phyloP scores from a whole-genome alignment of 371 early-diverging fungal genomes.

The Haplosporangium sp. region DNA sequence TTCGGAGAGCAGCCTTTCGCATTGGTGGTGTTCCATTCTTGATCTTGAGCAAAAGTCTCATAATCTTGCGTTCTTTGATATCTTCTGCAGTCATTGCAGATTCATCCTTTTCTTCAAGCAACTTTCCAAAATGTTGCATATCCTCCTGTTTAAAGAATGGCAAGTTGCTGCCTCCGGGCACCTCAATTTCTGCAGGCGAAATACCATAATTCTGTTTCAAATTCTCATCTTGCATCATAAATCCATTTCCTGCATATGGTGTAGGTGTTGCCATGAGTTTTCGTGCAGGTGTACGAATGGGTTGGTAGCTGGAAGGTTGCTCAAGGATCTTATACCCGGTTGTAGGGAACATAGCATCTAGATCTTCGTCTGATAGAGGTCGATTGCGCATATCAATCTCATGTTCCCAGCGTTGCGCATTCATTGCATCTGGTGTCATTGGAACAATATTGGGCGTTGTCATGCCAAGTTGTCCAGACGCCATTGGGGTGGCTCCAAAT shows the following conservation, averaged over 20 bases:
- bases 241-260: slow-evolving; percentile 86
- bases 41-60: slow-evolving; percentile 94
- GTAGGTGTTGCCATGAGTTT: slow-evolving; percentile 96
- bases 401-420: slow-evolving; percentile 82
- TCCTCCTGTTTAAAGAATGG: slow-evolving; percentile 97
- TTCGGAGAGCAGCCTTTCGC: slow-evolving; percentile 93
- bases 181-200: slow-evolving; percentile 85
- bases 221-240: slow-evolving; percentile 85
- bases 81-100: slow-evolving; percentile 88
- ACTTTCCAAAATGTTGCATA: slow-evolving; percentile 95
- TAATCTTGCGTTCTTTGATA: slow-evolving; percentile 94
- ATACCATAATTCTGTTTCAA: slow-evolving; percentile 72
- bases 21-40: slow-evolving; percentile 98
- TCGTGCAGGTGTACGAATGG: slow-evolving; percentile 96
- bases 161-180: slow-evolving; percentile 91
- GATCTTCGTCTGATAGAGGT: slow-evolving; percentile 90
- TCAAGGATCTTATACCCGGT: slow-evolving; percentile 94
- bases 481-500: slow-evolving; percentile 78
- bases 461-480: slow-evolving; percentile 76
- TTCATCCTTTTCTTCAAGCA: slow-evolving; percentile 90
- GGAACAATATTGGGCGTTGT: slow-evolving; percentile 83
- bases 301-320: slow-evolving; percentile 89
- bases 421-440: slow-evolving; percentile 87
- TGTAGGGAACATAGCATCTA: slow-evolving; percentile 92
- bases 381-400: slow-evolving; percentile 91